phyloP scores from a whole-genome alignment of 2,329 filamentous ascomycete genomes.

The Clonostachys byssicola region DNA sequence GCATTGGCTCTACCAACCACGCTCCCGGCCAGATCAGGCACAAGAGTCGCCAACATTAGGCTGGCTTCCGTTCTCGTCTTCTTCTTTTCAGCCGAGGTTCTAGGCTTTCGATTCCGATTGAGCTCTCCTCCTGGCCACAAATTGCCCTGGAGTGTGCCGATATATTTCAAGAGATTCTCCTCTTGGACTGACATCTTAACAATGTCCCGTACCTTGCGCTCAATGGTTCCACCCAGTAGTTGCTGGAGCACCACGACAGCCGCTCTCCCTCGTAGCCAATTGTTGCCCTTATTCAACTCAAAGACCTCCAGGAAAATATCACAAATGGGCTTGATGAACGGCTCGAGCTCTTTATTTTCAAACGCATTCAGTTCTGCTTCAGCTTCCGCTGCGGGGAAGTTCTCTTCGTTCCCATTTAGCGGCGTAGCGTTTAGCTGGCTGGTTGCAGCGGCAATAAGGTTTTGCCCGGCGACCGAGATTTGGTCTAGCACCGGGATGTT shows the following conservation, averaged over 20 bases:
- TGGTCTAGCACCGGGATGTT: conserved; percentile 96
- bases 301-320: conserved; percentile 97
- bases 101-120: conserved; percentile 41
- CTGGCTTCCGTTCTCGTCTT: conserved; percentile 83
- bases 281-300: conserved; percentile 90
- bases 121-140: conserved; percentile 76
- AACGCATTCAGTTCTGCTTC: conserved; percentile 93
- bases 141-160: conserved; percentile 66
- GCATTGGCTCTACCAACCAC: conserved; percentile 93
- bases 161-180: conserved; percentile 71
- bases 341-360: conserved; percentile 82
- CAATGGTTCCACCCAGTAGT: conserved; percentile 90
- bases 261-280: conserved; percentile 92
- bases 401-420: conserved; percentile 46
- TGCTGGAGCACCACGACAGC: conserved; percentile 97
- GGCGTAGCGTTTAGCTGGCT: conserved; percentile 56
- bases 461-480: conserved; percentile 87
- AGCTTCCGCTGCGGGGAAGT: conserved; percentile 63
- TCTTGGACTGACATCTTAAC: conserved; percentile 72
- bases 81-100: conserved; percentile 70
- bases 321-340: conserved; percentile 97
- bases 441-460: conserved; percentile 74
- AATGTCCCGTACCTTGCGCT: conserved; percentile 88
- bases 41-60: conserved; percentile 80
- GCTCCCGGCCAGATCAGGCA: conserved; percentile 87